phyloP scores from a whole-genome alignment of 306 rosid genomes.

The Rosa lucieae region DNA sequence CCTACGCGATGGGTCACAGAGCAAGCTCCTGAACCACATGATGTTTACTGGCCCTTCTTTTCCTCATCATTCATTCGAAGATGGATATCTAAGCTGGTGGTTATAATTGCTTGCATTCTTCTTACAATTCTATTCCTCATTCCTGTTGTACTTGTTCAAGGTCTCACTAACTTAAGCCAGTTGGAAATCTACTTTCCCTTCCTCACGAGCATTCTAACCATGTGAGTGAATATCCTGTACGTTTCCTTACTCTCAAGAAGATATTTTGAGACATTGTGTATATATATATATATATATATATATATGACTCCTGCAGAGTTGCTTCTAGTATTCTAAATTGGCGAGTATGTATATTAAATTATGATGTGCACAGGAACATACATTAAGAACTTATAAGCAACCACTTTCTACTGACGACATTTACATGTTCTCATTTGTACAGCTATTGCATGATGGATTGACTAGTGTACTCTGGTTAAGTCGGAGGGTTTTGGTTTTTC shows the following conservation, averaged over 20 bases:
- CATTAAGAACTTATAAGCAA: not conserved
- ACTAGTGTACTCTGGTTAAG: not conserved
- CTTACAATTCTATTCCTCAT: conserved; percentile 70
- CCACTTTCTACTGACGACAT: not conserved
- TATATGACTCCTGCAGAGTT: not conserved
- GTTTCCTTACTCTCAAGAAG: not conserved
- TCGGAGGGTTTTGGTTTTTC: not conserved
- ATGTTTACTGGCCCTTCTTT: conserved; percentile 97
- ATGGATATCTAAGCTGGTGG: conserved; percentile 91
- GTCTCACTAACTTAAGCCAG: conserved; percentile 75
- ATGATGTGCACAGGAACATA: not conserved
- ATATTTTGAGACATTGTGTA: not conserved
- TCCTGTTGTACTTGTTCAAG: conserved; percentile 79
- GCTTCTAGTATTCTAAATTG: not conserved
- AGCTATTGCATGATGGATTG: not conserved
- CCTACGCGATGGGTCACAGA: conserved; percentile 85
- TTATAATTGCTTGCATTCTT: conserved; percentile 49
- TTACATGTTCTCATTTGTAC: not conserved
- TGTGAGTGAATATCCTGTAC: conserved; percentile 53
- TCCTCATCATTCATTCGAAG: conserved; percentile 71
- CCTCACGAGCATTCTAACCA: conserved; percentile 68
- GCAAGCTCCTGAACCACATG: conserved; percentile 85
- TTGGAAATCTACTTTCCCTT: conserved; percentile 84
- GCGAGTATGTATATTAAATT: not conserved
- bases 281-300: not conserved